Percentiles rank a stretch among this genome's conserved stretches.
Evolutionary conservation across 345 rosid genomes (phyloP).

Genomic region (Corymbia maculata): DNA sequence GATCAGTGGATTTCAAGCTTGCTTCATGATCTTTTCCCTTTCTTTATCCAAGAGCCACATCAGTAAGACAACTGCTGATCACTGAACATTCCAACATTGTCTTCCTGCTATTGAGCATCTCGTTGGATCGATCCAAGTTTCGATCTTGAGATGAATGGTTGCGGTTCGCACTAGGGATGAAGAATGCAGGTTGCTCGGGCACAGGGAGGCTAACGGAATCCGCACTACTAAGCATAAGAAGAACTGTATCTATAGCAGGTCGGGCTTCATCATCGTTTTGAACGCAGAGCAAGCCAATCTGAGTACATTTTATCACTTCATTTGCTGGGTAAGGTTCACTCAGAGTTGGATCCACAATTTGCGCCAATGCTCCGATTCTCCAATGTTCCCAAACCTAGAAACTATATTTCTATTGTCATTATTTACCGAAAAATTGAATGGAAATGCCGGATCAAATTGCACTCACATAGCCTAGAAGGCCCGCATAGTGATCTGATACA

Average conservation of each 20-base stretch:
- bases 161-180: not conserved
- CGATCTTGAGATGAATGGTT: not conserved
- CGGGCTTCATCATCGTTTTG: slow-evolving; percentile 4
- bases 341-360: not conserved
- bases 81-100: not conserved
- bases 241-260: slow-evolving; percentile 8
- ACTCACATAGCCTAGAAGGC: not conserved
- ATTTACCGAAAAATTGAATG: not conserved
- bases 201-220: not conserved
- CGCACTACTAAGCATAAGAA: slow-evolving; percentile 1
- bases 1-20: not conserved
- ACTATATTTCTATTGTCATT: not conserved
- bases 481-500: not conserved
- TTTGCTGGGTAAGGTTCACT: not conserved
- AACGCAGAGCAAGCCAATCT: not conserved
- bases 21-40: not conserved
- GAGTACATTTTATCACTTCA: not conserved
- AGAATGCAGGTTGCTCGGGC: not conserved
- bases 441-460: not conserved
- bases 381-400: not conserved
- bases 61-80: not conserved
- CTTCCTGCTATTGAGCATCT: not conserved
- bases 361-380: not conserved
- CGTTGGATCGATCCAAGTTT: not conserved
- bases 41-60: not conserved